A percentile compares a stretch with the other conserved stretches of the same genome.
Conservation (phyloP, 352 stramenopile genomes). For the Phytopythium aichiense region DNA sequence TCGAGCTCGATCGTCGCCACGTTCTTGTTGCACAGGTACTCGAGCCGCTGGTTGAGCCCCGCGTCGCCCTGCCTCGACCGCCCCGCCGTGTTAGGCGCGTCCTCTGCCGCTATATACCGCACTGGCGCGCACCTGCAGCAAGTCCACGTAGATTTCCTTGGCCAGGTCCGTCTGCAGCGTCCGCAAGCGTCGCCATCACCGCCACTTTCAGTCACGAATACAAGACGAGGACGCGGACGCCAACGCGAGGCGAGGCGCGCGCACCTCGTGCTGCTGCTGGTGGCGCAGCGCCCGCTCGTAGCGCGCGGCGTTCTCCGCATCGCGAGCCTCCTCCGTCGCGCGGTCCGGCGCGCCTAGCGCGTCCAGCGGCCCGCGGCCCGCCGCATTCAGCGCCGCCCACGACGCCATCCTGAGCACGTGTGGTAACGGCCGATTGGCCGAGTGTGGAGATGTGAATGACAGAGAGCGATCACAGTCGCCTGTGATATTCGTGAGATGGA, state of each 20-base stretch:
- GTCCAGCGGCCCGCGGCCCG: slow-evolving; percentile 18
- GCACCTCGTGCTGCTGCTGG: slow-evolving; percentile 53
- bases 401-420: no score
- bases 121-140: slow-evolving; percentile 19
- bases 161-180: slow-evolving; percentile 22
- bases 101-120: no score
- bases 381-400: slow-evolving; percentile 64
- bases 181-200: background rate
- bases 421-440: no score
- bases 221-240: background rate
- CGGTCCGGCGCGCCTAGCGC: slow-evolving; percentile 12
- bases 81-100: background rate
- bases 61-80: slow-evolving; percentile 11
- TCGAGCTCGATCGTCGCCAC: slow-evolving; percentile 55
- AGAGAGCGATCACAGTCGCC: no score
- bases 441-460: no score
- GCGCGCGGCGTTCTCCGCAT: slow-evolving; percentile 48
- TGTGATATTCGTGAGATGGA: no score
- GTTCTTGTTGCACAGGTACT: slow-evolving; percentile 75
- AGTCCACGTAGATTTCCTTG: slow-evolving; percentile 31
- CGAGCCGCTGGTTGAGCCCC: slow-evolving; percentile 35
- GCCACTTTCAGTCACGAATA: background rate
- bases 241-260: background rate
- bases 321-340: slow-evolving; percentile 63
- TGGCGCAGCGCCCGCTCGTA: slow-evolving; percentile 66